Percentiles rank a stretch among this genome's conserved stretches.
Conservation (phyloP, 2,329 filamentous ascomycete species). For the Epichloe hybrida region DNA sequence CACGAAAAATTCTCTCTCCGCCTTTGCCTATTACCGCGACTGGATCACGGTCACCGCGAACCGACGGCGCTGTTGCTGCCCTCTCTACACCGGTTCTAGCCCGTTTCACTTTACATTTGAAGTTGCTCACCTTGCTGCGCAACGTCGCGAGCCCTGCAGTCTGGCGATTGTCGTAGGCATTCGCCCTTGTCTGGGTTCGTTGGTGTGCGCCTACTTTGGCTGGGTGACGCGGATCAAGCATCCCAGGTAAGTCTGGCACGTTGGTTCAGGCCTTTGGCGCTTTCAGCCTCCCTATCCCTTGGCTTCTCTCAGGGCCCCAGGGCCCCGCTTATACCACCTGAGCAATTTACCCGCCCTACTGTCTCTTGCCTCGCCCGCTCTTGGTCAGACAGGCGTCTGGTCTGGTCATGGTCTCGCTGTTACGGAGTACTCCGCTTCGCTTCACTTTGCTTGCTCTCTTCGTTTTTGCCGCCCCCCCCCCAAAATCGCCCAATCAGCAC, state of each 20-base stretch:
- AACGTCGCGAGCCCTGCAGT: not conserved
- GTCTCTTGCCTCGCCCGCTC: not conserved
- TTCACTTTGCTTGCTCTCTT: not conserved
- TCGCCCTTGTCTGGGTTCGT: not conserved
- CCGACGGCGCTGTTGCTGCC: not conserved
- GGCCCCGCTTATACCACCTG: not conserved
- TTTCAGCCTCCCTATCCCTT: not conserved
- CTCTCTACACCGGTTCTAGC: not conserved
- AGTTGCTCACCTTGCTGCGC: not conserved
- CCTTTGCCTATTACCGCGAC: constrained; percentile 8
- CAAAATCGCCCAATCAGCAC: constrained; percentile 4
- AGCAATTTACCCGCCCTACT: not conserved
- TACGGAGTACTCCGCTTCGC: not conserved
- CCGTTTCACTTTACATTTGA: not conserved
- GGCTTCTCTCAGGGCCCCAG: not conserved
- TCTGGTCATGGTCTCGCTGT: not conserved
- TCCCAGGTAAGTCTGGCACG: not conserved
- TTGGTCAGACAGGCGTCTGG: not conserved
- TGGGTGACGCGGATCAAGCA: constrained; percentile 1
- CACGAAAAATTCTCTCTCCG: constrained; percentile 21
- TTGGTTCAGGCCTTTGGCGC: not conserved
- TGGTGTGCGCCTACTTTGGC: constrained; percentile 1
- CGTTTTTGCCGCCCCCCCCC: not conserved
- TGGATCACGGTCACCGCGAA: constrained; percentile 10
- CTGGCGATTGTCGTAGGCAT: not conserved